phyloP scores from a whole-genome alignment of 2,329 filamentous ascomycete species.

The Zasmidium angulare region DNA sequence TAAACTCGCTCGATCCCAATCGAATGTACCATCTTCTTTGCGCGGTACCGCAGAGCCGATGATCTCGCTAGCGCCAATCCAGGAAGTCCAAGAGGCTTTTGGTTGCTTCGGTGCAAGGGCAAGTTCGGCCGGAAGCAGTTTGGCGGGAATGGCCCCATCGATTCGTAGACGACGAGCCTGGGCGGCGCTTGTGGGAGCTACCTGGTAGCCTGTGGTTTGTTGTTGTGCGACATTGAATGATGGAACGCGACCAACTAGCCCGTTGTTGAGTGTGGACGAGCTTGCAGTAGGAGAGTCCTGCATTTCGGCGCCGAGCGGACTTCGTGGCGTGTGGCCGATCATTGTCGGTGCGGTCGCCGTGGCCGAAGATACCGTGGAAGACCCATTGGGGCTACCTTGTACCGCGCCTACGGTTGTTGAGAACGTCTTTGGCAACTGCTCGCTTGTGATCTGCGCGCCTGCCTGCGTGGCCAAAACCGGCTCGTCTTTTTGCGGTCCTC shows the following conservation, averaged over 20 bases:
- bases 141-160: constrained; percentile 39
- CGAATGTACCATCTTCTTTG: constrained; percentile 72
- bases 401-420: constrained; percentile 30
- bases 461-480: constrained; percentile 41
- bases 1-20: constrained; percentile 63
- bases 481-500: constrained; percentile 44
- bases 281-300: constrained; percentile 14
- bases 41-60: constrained; percentile 75
- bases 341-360: constrained; percentile 35
- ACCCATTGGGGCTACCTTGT: constrained; percentile 32
- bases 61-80: constrained; percentile 53
- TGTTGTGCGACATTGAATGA: background rate
- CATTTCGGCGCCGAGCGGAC: background rate
- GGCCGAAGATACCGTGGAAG: constrained; percentile 42
- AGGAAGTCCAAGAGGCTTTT: constrained; percentile 31
- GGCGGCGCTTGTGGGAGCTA: background rate
- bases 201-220: constrained; percentile 9
- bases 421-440: constrained; percentile 30
- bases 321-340: background rate
- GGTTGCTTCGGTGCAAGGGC: constrained; percentile 50
- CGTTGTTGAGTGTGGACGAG: constrained; percentile 9
- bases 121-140: constrained; percentile 45
- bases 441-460: constrained; percentile 32
- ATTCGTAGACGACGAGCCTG: constrained; percentile 33
- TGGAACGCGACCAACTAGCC: background rate